Conservation (phyloP, 2,329 filamentous ascomycete species). For the Cordyceps militaris region DNA sequence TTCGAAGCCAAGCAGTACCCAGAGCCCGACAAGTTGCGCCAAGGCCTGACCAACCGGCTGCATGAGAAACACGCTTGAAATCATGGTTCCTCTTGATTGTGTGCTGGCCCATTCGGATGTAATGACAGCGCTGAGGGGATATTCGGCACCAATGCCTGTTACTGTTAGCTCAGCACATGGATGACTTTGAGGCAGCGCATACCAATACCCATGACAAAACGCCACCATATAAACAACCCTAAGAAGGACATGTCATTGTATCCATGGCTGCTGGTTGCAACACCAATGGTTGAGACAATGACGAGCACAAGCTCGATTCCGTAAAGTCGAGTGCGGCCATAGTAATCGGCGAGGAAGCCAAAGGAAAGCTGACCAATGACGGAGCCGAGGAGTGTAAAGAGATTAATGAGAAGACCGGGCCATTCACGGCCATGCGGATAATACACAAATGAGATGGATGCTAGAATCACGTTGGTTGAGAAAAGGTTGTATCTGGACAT, state of each 20-base stretch:
- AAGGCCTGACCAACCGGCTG: slow-evolving; percentile 61
- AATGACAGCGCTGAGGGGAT: slow-evolving; percentile 60
- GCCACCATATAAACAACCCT: slow-evolving; percentile 46
- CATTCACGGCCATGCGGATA: slow-evolving; percentile 39
- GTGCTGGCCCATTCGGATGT: slow-evolving; percentile 59
- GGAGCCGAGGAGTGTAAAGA: slow-evolving; percentile 46
- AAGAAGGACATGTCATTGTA: slow-evolving; percentile 44
- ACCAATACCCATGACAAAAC: slow-evolving; percentile 49
- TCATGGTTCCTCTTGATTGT: slow-evolving; percentile 58
- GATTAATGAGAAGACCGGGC: slow-evolving; percentile 42
- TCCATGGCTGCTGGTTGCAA: slow-evolving; percentile 45
- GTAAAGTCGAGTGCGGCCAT: slow-evolving; percentile 48
- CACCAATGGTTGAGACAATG: slow-evolving; percentile 50
- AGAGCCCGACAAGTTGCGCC: slow-evolving; percentile 54
- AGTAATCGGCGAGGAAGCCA: slow-evolving; percentile 47
- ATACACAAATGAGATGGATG: slow-evolving; percentile 46
- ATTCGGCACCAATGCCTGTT: slow-evolving; percentile 59
- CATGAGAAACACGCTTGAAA: slow-evolving; percentile 62
- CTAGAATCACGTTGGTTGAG: slow-evolving; percentile 47
- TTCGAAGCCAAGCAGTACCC: slow-evolving; percentile 41
- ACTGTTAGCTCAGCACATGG: background rate
- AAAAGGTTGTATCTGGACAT: slow-evolving; percentile 44
- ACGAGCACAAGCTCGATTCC: slow-evolving; percentile 51
- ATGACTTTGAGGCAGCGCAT: slow-evolving; percentile 12
- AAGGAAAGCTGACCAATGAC: slow-evolving; percentile 46